Conservation (phyloP, 2,329 filamentous ascomycete genomes). For the Apiospora phragmitis region DNA sequence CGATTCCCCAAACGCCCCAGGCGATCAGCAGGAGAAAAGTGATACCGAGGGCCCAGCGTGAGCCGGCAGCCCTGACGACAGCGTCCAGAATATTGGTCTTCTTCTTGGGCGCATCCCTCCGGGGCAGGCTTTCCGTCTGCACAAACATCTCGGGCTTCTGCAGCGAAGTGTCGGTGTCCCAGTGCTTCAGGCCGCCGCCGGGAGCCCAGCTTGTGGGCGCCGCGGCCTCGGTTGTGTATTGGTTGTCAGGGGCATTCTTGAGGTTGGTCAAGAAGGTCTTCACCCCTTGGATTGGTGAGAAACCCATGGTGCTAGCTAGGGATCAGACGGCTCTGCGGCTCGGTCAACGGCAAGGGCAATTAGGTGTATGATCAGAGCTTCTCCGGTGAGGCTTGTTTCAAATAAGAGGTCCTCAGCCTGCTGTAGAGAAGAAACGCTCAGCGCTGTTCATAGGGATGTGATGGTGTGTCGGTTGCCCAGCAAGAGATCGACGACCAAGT, state of each 20-base stretch:
- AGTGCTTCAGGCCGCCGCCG: neutral
- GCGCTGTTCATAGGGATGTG: neutral
- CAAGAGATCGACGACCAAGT: slow-evolving; percentile 1
- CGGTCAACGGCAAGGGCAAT: neutral
- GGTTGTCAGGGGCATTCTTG: neutral
- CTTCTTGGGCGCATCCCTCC: neutral
- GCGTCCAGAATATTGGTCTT: slow-evolving; percentile 22
- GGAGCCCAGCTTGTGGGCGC: neutral
- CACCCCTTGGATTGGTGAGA: neutral
- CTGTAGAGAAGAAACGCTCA: slow-evolving; percentile 3
- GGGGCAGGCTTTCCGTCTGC: neutral
- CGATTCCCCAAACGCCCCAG: slow-evolving; percentile 32
- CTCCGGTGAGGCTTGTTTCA: neutral
- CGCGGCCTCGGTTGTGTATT: neutral
- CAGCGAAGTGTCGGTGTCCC: neutral
- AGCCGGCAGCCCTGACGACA: slow-evolving; percentile 28
- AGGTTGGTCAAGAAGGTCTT: slow-evolving; percentile 5
- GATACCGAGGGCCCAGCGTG: slow-evolving; percentile 26
- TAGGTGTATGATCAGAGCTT: neutral
- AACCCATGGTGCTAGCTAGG: neutral
- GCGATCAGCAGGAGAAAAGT: slow-evolving; percentile 31
- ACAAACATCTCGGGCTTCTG: neutral
- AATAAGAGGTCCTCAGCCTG: neutral
- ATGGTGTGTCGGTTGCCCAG: neutral
- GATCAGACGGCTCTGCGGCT: neutral